Evolutionary conservation across 805 yeast genomes (phyloP).

Genomic region (Zygosaccharomyces rouxii): DNA sequence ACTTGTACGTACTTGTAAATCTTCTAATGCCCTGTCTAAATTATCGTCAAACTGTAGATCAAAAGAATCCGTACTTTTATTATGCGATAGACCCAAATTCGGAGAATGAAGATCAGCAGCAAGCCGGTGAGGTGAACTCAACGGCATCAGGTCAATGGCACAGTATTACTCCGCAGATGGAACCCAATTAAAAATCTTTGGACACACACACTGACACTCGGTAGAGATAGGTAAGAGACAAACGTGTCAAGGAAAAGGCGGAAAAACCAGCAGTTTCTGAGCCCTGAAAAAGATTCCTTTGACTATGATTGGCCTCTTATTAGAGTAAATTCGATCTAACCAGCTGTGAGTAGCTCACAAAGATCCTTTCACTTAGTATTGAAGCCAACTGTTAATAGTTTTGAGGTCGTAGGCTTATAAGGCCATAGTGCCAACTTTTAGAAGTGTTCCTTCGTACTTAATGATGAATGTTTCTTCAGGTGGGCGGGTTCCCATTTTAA

Average conservation of each 20-base stretch:
- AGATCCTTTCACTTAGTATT: background rate
- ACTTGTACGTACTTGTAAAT: slow-evolving; percentile 40
- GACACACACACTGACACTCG: background rate
- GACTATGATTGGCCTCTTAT: background rate
- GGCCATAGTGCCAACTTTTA: background rate
- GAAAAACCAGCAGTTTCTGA: background rate
- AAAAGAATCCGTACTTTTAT: slow-evolving; percentile 41
- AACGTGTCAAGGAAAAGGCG: background rate
- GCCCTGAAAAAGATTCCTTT: background rate
- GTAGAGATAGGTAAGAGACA: background rate
- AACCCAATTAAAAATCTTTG: background rate
- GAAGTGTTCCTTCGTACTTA: background rate
- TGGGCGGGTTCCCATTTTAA: background rate
- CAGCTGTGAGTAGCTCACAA: background rate
- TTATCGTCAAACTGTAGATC: slow-evolving; percentile 63
- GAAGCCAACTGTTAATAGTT: background rate
- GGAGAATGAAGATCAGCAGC: slow-evolving; percentile 8
- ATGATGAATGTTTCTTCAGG: background rate
- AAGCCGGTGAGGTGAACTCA: slow-evolving; percentile 22
- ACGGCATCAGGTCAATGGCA: slow-evolving; percentile 16
- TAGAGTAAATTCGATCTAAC: background rate
- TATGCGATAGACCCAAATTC: slow-evolving; percentile 8
- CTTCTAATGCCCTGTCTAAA: slow-evolving; percentile 59
- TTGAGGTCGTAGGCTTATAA: background rate
- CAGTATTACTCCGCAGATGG: background rate